Evolutionary conservation across 257 asterid species (phyloP).

Genomic region (Solanum bulbocastanum): DNA sequence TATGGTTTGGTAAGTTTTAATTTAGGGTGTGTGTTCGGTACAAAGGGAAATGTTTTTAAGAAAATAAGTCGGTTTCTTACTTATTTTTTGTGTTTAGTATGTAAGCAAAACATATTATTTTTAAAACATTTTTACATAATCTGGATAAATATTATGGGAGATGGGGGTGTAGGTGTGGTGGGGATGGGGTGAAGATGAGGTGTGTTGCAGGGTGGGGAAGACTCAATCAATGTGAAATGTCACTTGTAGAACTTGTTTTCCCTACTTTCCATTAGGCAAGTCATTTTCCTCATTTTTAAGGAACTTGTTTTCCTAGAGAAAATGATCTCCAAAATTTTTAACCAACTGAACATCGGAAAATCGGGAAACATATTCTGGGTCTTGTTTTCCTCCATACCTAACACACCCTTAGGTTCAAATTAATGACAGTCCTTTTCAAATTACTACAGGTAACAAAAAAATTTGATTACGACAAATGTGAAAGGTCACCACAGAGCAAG

Average conservation of each 20-base stretch:
- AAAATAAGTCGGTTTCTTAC: not conserved
- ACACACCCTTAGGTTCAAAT: not conserved
- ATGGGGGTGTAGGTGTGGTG: not conserved
- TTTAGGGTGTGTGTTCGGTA: not conserved
- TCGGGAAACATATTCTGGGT: not conserved
- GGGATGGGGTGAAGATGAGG: not conserved
- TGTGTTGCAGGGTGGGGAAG: not conserved
- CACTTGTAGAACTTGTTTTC: not conserved
- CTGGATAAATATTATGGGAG: not conserved
- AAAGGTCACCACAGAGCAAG: not conserved
- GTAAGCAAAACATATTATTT: not conserved
- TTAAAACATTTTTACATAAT: no score
- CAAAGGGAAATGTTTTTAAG: not conserved
- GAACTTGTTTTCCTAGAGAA: not conserved
- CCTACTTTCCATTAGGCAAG: not conserved
- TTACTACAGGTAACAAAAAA: not conserved
- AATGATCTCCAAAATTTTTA: not conserved
- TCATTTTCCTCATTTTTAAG: not conserved
- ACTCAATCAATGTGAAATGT: not conserved
- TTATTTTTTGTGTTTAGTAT: not conserved
- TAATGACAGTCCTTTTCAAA: not conserved
- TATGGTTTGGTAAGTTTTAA: not conserved
- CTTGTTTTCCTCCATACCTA: not conserved
- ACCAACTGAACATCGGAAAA: not conserved
- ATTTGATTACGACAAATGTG: not conserved